Percentiles rank a stretch among this genome's conserved stretches.
These are phyloP conservation scores for Primulina eburnea DNA, from an alignment of 257 asterid genomes.

Conservation along the genomic window DNA sequence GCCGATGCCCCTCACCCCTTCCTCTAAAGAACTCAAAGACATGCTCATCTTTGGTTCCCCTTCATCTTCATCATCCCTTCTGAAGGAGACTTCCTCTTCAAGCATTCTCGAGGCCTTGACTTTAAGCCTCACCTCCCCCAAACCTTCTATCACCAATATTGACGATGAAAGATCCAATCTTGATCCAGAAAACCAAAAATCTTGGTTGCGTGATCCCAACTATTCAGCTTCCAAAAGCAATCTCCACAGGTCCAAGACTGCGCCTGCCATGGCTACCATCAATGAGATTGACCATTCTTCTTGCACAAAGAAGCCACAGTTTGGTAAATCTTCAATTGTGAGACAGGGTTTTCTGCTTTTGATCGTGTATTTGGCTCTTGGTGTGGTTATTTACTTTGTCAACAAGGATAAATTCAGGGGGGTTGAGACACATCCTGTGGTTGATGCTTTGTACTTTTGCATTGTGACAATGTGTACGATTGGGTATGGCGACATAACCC, in stretches of 20 bases:
- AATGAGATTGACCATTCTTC: slow-evolving; percentile 44
- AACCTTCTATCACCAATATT: slow-evolving; percentile 13
- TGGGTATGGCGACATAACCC: slow-evolving; percentile 96
- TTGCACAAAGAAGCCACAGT: slow-evolving; percentile 48
- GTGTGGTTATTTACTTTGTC: slow-evolving; percentile 65
- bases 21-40: slow-evolving; percentile 62
- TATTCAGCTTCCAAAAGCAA: slow-evolving; percentile 43
- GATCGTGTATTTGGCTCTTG: slow-evolving; percentile 67
- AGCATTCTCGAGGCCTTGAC: slow-evolving; percentile 46
- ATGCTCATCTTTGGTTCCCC: slow-evolving; percentile 68
- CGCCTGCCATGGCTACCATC: slow-evolving; percentile 85
- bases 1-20: slow-evolving; percentile 51
- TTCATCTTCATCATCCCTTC: slow-evolving; percentile 36
- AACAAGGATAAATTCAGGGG: slow-evolving; percentile 59
- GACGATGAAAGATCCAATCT: slow-evolving; percentile 31
- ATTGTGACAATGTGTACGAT: slow-evolving; percentile 98
- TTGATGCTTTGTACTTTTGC: slow-evolving; percentile 91
- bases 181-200: slow-evolving; percentile 41
- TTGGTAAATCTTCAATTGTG: slow-evolving; percentile 46
- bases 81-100: slow-evolving; percentile 36
- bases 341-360: slow-evolving; percentile 66
- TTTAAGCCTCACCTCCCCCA: slow-evolving; percentile 34
- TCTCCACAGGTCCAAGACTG: slow-evolving; percentile 81
- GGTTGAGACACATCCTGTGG: slow-evolving; percentile 70
- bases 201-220: slow-evolving; percentile 69